Base-by-base conservation (phyloP, 768 basidiomycete species). In the Xerocomellus dryophilus region DNA sequence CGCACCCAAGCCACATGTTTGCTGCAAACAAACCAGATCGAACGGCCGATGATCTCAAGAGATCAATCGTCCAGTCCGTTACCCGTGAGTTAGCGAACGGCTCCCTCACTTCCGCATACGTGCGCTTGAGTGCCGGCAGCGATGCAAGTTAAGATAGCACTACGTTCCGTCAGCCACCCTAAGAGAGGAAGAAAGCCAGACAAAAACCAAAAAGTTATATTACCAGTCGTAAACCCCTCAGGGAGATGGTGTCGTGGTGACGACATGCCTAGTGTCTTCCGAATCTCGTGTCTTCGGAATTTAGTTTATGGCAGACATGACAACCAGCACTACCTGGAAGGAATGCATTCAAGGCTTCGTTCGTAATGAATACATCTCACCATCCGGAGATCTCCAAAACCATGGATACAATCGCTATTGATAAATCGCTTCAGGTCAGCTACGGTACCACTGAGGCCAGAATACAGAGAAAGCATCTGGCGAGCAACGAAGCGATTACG, bases 191-290 rank as follows among this genome's bases (percentile, higher is more conserved):
- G 18, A 21, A 43, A 31, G 20, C 35, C 32, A 23, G 29, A 39
- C 39, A 34, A 47, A 43, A 58, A 49, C 52, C 38, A 50, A 64
- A 51, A 56, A 32, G 52, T 39, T 25, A 63, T 61, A 66, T 61
- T 58, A 15, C 42, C 39, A 11, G 59, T 61, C 65, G 65, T 67
- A 64, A 65, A 43, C 17, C n/a, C 39, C 12, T 41, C 27, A 50
- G 41, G 44, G 48, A 27, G 31, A 47, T 51, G 40, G 21, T 25
- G 17, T 39, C 51, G 46, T 43, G 36, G 43, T 40, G 44, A 41
- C 51, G 23, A 47, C 32, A 18, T 25, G 14, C 43, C 21, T 32
- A 23, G 39, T 36, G 12, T 53, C 38, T 52, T 39, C 38, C 21
- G 34, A 43, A 36, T 27, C 17, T 18, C 47, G 15, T 50, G 17